Evolutionary conservation across 1,284 basidiomycete species (phyloP), one percentile per base, ranked within the genome.

Genomic region (Omphalotus olearius): DNA sequence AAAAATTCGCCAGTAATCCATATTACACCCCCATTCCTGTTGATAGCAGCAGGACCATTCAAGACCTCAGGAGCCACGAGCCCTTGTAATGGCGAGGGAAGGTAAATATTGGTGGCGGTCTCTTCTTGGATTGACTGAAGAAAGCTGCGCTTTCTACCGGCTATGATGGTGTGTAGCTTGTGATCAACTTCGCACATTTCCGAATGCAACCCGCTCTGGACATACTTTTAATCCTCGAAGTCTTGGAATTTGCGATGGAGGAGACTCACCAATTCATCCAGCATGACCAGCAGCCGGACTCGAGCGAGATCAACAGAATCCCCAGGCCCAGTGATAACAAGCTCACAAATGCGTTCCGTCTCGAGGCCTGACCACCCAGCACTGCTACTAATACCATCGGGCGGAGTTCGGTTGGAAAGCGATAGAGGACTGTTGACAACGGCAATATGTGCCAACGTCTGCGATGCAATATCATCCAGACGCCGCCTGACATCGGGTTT

Each of bases 1-100:
- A 98, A 97, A 67, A 95, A 98, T 69, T 98, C 95, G 50, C 96
- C 96, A 0, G 96, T 97, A 62, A 99, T 96, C 88, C 93, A 97
- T 53, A 98, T 88, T 37, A 87, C 74, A 67, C 93, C 93, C 64
- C 75, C 76, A 69, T 83, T 78, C 69, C 74, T 71, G 38, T 68
- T 58, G 23, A 70, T 64, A 28, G 70, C 64, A 48, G 70, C 59
- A 17, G 67, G 54, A 35, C 71, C 63, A 9, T 71, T 61, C 28
- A 67, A 66, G 25, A 73, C 60, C 52, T 88, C 84, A 17, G 82
- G 76, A 18, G 86, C 87, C 44, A 95, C 77, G 17, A 95, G 81
- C 44, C 91, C 93, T 59, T 94, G 89, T 49, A 98, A 75, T 40
- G 93, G 87, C 4, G 93, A 92, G 26, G 96, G 93, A 58, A 93